Evolutionary conservation across 257 asterid species (phyloP), one percentile per base, ranked within the genome.

Genomic region (Knoxia roxburghii): DNA sequence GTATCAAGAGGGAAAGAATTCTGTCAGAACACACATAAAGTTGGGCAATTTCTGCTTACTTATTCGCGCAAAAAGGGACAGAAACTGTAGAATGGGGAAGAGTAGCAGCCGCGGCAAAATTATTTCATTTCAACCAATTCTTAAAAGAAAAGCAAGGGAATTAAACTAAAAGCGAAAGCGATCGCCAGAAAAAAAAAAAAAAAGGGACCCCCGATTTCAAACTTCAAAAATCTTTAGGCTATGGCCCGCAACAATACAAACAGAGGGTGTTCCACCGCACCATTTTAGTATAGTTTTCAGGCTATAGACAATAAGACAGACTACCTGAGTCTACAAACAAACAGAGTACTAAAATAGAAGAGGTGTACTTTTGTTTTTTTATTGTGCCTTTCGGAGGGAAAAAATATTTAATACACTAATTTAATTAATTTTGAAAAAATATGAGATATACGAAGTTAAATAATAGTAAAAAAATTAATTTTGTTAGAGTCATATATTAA

Each of bases 71-170:
- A 37, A 7, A 0, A 50, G 2, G 7, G 56, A 7, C 3, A 24
- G 6, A 30, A 33, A 5, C 7, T 24, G 0, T 41, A 32, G 24
- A 2, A 27, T 24, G 57, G n/a, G 51, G 29, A 41, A 63, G 53
- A 63, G 68, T 39, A 45, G 68, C 32, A 60, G 65, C 30, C 10
- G 70, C 49, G 61, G 61, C 61, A 51, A 65, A 65, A 65, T 65
- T 5, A 65, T 32, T 65, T 65, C 26, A 65, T 32, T 65, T 65
- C 26, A 17, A 50, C 45, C 70, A 50, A 50, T 50, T 32, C 70
- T 50, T 65, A 17, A 33, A 65, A 49, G 50, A 21, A 65, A 65
- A 65, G 69, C 59, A 33, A 65, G 48, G 21, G 14, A 20, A 17
- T 18, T 18, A 20, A 58, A 11, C 21, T 0, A 35, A 60, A 35